Base-by-base conservation (phyloP, 1,284 basidiomycete genomes). In the Irpex lacteus region DNA sequence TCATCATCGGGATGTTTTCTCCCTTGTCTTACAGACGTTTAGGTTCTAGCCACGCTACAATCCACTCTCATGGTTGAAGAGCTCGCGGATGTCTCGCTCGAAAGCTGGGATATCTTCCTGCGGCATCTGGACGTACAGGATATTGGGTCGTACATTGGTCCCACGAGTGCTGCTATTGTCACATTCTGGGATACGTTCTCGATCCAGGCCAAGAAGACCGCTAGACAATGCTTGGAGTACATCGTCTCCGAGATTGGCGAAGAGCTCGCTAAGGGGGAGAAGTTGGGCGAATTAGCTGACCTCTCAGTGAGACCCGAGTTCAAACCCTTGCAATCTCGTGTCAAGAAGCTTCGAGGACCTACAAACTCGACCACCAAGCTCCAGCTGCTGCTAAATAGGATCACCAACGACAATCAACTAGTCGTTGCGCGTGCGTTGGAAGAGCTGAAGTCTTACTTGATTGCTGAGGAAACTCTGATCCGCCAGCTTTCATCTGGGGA, bases 41-140 rank as follows among this genome's bases (percentile, higher is more conserved):
- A 98, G 95, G 91, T 99, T 70, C 95, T 99, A 90, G 95, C 97
- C 0, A 95, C 92, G n/a, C 84, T 99, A 52, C 97, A 98, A 77
- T 95, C 92, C 18, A 94, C 91, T 74, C 82, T 98, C 5, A 79
- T 82, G 52, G 81, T 90, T 7, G 83, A 85, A 0, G 90, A 91
- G 62, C 81, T 99, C 4, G 85, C 92, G 0, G 85, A 91, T 63
- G 88, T 89, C 3, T 93, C 95, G 0, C 81, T 99, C 2, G 80
- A 86, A 49, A 94, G 90, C 58, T 98, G 96, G 96, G 77, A 85
- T 62, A 81, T 80, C 18, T 98, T 98, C 76, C 80, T 98, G 68
- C 85, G 80, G 5, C 89, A 88, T 0, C 77, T 98, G 50, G 80
- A 82, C 4, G 84, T 86, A 32, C 76, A 78, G 44, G 96, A 98